Evolutionary conservation across 2,329 filamentous ascomycete species (phyloP).

Genomic region (Xylaria multiplex): DNA sequence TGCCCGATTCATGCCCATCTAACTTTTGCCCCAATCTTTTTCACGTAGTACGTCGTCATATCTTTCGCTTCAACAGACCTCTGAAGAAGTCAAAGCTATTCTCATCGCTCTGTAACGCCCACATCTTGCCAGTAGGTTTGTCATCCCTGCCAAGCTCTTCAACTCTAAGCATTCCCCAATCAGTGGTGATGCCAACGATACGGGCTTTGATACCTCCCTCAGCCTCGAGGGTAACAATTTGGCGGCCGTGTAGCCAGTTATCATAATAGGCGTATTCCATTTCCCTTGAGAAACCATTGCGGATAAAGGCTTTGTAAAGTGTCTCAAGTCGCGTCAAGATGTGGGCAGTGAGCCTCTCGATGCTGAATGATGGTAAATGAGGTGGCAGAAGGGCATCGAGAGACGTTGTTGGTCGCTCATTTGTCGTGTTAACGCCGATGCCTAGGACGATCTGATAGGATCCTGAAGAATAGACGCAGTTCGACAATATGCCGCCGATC

Average conservation of each 20-base stretch:
- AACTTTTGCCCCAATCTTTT: neutral
- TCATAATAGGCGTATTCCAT: conserved; percentile 83
- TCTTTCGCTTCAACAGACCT: conserved; percentile 84
- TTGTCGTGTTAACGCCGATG: conserved; percentile 86
- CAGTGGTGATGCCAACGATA: conserved; percentile 87
- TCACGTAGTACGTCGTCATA: conserved; percentile 43
- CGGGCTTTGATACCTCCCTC: conserved; percentile 79
- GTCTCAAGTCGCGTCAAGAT: conserved; percentile 82
- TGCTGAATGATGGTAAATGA: conserved; percentile 66
- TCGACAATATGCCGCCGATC: conserved; percentile 91
- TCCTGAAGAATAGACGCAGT: conserved; percentile 80
- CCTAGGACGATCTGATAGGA: conserved; percentile 88
- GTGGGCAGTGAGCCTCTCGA: conserved; percentile 83
- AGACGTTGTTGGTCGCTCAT: conserved; percentile 86
- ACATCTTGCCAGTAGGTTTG: conserved; percentile 77
- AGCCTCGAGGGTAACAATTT: conserved; percentile 77
- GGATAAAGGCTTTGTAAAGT: conserved; percentile 79
- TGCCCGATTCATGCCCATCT: neutral
- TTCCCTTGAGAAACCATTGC: conserved; percentile 75
- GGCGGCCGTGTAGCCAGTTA: conserved; percentile 85
- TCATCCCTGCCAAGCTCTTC: conserved; percentile 83
- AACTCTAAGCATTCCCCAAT: conserved; percentile 87
- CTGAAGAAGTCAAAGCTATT: conserved; percentile 99
- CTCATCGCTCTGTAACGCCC: conserved; percentile 91
- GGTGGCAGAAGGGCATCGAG: conserved; percentile 76